phyloP scores from a whole-genome alignment of 140 eudicot genomes.

The Stevia rebaudiana region DNA sequence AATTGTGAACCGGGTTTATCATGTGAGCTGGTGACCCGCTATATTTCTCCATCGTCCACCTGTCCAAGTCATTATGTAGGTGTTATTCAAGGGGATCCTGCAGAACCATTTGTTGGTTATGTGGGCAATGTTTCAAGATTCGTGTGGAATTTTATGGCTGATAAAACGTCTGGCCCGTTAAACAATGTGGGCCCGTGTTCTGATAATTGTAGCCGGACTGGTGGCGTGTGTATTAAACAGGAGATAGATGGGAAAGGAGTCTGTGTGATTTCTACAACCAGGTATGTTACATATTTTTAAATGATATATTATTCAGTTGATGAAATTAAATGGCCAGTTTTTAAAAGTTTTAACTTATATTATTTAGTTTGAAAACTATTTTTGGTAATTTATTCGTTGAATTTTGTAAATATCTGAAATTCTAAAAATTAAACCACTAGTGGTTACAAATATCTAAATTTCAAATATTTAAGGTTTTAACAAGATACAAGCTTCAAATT shows the following conservation, averaged over 20 bases:
- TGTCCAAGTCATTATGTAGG: constrained; percentile 96
- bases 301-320: neutral
- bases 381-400: neutral
- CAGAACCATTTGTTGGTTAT: constrained; percentile 50
- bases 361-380: no score
- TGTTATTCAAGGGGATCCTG: constrained; percentile 62
- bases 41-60: constrained; percentile 47
- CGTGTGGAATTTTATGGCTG: constrained; percentile 83
- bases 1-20: constrained; percentile 82
- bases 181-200: constrained; percentile 53
- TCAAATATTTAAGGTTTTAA: no score
- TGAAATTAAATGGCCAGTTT: neutral
- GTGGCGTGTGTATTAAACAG: constrained; percentile 59
- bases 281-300: constrained; percentile 41
- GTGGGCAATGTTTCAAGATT: constrained; percentile 77
- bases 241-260: constrained; percentile 80
- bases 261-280: constrained; percentile 76
- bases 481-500: no score
- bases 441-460: no score
- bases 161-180: constrained; percentile 51
- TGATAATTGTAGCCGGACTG: constrained; percentile 48
- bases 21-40: constrained; percentile 63
- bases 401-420: neutral
- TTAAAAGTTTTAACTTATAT: neutral
- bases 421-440: neutral